Base-by-base conservation (phyloP, 2,329 filamentous ascomycete species). In the Venturia nashicola region DNA sequence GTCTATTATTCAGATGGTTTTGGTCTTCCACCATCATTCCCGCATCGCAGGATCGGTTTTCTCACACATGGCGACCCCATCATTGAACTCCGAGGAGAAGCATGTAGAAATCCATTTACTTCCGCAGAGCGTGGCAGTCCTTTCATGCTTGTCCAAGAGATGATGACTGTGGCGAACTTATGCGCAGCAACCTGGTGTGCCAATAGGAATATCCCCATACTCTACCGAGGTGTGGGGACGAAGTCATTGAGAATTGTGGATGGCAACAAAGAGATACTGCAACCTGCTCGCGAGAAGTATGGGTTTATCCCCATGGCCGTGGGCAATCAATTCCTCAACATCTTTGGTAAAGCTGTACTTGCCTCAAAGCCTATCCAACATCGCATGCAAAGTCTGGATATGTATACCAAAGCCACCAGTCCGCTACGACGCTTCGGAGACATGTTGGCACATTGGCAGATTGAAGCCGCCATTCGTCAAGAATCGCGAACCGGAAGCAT, bases 361-460 rank as follows among this genome's bases (percentile, higher is more conserved):
- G 75, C 78, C 42, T 78, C 77, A 1, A 73, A 69, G 3, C 81
- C 83, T 1, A 66, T 80, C 23, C 75, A 72, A 16, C 83, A 86
- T 68, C 71, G 73, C 5, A 71, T 78, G 8, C 73, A 86, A 2
- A 83, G 82, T 43, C 72, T 83, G 36, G 72, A 78, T 36, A 70
- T 76, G 34, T 86, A 86, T 68, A 72, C 79, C 65, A 85, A 83
- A 72, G 78, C 79, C 61, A 87, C 84, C 0, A 85, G 81, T 68
- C 85, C 85, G 1, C 75, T 87, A 27, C 80, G 85, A 61, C 78
- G 84, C 44, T 86, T 82, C 71, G 77, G 76, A 59, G 85, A 87
- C 71, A 78, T 87, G 70, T 76, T 87, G 57, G 75, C 78, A 12
- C 84, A 86, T 70, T 87, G 85, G 78, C 84, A 87, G 67, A 84